A percentile compares a stretch with the other conserved stretches of the same genome.
Conservation (phyloP, 495 filamentous ascomycete genomes). For the Jackrogersella multiformis region DNA sequence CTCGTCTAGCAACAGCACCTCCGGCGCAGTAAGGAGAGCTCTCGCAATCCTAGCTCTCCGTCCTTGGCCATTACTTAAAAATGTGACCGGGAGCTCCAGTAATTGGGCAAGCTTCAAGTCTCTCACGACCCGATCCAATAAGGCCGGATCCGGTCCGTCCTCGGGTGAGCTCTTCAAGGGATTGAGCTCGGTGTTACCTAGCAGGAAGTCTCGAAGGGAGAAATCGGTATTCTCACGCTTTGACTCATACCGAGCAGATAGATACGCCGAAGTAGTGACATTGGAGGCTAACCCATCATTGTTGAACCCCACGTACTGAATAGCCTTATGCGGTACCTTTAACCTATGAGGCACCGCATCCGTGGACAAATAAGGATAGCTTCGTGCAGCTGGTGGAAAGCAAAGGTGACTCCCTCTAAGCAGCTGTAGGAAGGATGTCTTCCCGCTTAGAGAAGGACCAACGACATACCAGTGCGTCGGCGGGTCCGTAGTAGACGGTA, state of each 20-base stretch:
- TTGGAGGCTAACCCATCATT: conserved; percentile 59
- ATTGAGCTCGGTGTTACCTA: conserved; percentile 81
- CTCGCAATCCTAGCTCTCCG: conserved; percentile 86
- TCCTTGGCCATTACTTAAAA: conserved; percentile 92
- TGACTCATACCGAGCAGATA: conserved; percentile 94
- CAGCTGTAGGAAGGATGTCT: conserved; percentile 79
- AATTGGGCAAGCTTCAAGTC: conserved; percentile 73
- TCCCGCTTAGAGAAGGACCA: conserved; percentile 73
- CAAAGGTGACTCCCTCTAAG: conserved; percentile 77
- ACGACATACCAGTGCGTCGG: conserved; percentile 78
- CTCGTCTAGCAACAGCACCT: conserved; percentile 88
- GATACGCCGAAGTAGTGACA: conserved; percentile 72
- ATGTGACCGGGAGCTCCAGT: conserved; percentile 81
- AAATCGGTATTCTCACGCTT: conserved; percentile 86
- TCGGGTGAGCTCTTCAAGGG: conserved; percentile 58
- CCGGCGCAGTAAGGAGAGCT: conserved; percentile 78
- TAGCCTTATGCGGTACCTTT: conserved; percentile 67
- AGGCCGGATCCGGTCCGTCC: conserved; percentile 55
- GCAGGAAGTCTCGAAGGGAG: conserved; percentile 79
- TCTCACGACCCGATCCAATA: conserved; percentile 67
- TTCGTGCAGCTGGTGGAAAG: conserved; percentile 74
- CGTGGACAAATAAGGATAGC: conserved; percentile 77
- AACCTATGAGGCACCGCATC: conserved; percentile 65
- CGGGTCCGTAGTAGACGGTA: conserved; percentile 61
- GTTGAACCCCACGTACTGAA: conserved; percentile 86